Evolutionary conservation across 1,284 basidiomycete species (phyloP).

Genomic region (Ustilago loliicola): DNA sequence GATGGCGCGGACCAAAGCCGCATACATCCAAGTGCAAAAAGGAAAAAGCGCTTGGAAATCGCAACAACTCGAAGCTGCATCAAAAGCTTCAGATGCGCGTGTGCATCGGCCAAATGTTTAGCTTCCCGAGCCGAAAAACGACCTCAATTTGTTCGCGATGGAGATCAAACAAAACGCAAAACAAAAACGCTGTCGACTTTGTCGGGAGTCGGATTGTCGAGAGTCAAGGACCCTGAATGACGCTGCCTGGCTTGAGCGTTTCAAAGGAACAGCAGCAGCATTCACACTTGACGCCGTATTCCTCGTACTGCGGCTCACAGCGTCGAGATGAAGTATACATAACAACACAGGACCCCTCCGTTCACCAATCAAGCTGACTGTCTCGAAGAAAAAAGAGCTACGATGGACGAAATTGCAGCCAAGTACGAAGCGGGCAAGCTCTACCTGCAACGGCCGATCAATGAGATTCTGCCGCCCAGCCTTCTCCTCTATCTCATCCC

Average conservation of each 20-base stretch:
- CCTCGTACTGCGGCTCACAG: too few species aligned
- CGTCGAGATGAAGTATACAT: too few species aligned
- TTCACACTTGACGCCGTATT: too few species aligned
- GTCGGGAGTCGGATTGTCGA: neutral
- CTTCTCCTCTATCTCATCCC: conserved; percentile 43
- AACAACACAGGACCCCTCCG: too few species aligned
- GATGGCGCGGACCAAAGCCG: neutral
- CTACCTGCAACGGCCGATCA: conserved; percentile 37
- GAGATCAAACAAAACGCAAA: neutral
- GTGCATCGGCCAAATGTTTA: conserved; percentile 3
- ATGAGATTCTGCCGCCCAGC: conserved; percentile 41
- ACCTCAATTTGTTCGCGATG: neutral
- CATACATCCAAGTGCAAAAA: neutral
- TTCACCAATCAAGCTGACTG: neutral
- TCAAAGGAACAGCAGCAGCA: neutral
- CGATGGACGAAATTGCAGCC: conserved; percentile 20
- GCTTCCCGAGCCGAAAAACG: neutral
- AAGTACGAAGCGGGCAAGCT: conserved; percentile 25
- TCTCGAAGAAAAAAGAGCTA: neutral
- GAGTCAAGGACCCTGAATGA: conserved; percentile 2
- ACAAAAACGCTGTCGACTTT: too few species aligned
- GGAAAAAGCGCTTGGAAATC: neutral
- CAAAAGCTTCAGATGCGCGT: conserved; percentile 12
- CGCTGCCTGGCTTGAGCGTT: conserved; percentile 5
- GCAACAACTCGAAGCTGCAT: too few species aligned